Base-by-base conservation (phyloP, 2,329 filamentous ascomycete genomes). In the Dothistroma pini region DNA sequence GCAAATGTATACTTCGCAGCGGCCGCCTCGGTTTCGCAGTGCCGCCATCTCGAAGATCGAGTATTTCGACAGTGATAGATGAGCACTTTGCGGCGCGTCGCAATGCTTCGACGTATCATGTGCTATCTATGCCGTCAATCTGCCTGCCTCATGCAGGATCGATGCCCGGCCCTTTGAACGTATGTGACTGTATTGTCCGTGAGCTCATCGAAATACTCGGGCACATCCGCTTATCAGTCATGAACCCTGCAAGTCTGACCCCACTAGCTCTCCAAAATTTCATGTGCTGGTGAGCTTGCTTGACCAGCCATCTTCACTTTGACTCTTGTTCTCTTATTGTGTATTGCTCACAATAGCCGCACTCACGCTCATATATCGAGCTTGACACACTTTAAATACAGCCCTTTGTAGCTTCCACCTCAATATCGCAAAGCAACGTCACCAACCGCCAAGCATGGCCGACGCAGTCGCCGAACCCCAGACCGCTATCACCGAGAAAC, bases 391-490 rank as follows among this genome's bases (percentile, higher is more conserved):
- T 19, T 5, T 53, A 11, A 38, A 19, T n/a, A 19, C 22, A 14
- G n/a, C 16, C 4, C 16, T 19, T n/a, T 44, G 41, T 44, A 59
- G 8, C n/a, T 49, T 19, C 4, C 6, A 31, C n/a, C 41, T 1
- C 12, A 34, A 54, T 32, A 10, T 22, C 54, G 32, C 44, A 56
- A 54, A 12, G n/a, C 9, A 44, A 44, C 52, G 47, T 35, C 50
- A 32, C 34, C 57, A 49, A 58, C 44, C 25, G 38, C 25, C 22
- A 54, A 65, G 52, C 55, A 68, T 68, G 66, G 66, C 66, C 58
- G 64, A 66, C 60, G 59, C 63, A 50, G 49, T 60, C 41, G 62
- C 59, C 53, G 64, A 66, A 53, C 60, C 63, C 54, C 64, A 66
- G 59, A 58, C 61, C 61, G 65, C 63, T 59, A 54, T 50, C 25